phyloP scores from a whole-genome alignment of 306 rosid species.

The Castanea crenata region DNA sequence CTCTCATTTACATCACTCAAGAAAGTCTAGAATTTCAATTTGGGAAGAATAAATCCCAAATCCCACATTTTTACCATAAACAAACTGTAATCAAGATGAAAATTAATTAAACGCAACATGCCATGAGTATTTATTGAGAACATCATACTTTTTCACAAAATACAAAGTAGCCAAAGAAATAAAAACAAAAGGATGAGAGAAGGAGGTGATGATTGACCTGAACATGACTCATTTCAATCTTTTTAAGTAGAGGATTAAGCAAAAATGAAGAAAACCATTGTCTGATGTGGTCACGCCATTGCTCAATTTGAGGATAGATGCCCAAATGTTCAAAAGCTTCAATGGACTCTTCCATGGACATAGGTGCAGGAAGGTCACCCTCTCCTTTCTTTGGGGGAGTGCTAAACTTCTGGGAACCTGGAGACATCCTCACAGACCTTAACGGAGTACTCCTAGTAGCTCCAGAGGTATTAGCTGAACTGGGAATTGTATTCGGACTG shows the following conservation, averaged over 20 bases:
- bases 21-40: not conserved
- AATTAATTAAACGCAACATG: not conserved
- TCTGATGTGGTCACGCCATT: slow-evolving; percentile 88
- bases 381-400: slow-evolving; percentile 94
- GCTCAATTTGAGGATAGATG: slow-evolving; percentile 89
- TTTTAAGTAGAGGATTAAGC: slow-evolving; percentile 71
- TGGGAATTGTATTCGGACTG: slow-evolving; percentile 62
- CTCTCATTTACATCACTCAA: not conserved
- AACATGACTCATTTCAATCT: slow-evolving; percentile 80
- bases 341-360: slow-evolving; percentile 89
- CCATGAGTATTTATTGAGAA: not conserved
- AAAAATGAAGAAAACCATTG: slow-evolving; percentile 84
- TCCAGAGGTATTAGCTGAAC: slow-evolving; percentile 77
- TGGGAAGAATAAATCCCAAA: not conserved
- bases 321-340: slow-evolving; percentile 79
- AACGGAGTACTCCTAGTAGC: slow-evolving; percentile 76
- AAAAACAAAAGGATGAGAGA: slow-evolving; percentile 1
- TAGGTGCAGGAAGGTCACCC: slow-evolving; percentile 79
- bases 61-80: not conserved
- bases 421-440: slow-evolving; percentile 98
- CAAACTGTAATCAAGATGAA: not conserved
- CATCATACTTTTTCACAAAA: not conserved
- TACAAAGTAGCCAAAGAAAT: slow-evolving; percentile 4
- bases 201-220: slow-evolving; percentile 48
- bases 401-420: slow-evolving; percentile 85